Evolutionary conservation across 225 moss, liverwort and hornwort species (phyloP).

Genomic region (Climacium dendroides): DNA sequence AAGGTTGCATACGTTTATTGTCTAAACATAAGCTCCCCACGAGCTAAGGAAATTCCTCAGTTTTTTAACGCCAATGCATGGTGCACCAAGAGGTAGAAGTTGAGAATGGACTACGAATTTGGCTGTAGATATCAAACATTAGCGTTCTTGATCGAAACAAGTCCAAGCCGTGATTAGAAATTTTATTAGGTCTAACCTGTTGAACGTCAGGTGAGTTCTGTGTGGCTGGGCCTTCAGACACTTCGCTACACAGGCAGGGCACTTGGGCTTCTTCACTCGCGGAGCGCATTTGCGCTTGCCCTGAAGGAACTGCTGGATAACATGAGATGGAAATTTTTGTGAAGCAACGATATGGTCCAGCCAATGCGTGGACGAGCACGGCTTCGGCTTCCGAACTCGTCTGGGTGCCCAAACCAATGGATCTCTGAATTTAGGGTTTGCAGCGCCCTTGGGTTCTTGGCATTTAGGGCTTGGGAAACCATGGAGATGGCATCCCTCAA

Average conservation of each 20-base stretch:
- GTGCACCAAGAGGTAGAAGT: background rate
- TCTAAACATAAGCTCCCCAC: background rate
- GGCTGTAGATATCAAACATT: background rate
- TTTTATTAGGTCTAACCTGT: background rate
- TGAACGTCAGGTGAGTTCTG: background rate
- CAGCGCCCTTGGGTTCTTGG: background rate
- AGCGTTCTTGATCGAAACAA: background rate
- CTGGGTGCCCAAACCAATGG: background rate
- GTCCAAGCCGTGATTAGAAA: background rate
- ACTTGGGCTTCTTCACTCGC: conserved; percentile 8
- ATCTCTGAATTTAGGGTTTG: background rate
- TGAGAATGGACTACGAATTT: background rate
- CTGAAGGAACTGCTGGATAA: conserved; percentile 15
- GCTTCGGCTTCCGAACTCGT: conserved; percentile 5
- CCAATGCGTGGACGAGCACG: conserved; percentile 1
- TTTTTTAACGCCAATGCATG: background rate
- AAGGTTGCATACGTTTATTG: background rate
- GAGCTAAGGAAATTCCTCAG: background rate
- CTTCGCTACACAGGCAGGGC: conserved; percentile 8
- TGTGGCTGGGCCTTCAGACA: background rate
- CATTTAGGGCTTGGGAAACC: background rate
- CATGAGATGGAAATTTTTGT: conserved; percentile 6
- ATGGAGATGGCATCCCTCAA: conserved; percentile 5
- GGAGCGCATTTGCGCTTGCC: conserved; percentile 27
- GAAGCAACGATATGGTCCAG: conserved; percentile 12